Base-by-base conservation (phyloP, 345 rosid genomes). In the Salix suchowensis region DNA sequence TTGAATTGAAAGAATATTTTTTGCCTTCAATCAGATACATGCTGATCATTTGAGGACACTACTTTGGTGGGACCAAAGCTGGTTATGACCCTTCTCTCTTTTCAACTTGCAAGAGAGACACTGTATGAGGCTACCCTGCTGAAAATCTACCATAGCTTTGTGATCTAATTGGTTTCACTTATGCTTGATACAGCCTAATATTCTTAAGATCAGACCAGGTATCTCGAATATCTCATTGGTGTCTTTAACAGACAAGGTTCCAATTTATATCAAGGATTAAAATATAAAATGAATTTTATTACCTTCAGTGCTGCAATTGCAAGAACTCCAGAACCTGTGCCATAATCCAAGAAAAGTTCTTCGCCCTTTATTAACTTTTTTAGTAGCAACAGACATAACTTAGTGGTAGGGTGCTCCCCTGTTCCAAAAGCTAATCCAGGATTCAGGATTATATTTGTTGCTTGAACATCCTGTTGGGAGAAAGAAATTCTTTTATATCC, bases 401-500 rank as follows among this genome's bases (percentile, higher is more conserved):
- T 91, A 26, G 97, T 88, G 11, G 97, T 88, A 46, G 97, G 87
- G 74, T 94, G 98, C 76, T 94, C 96, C 70, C 97, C 98, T 14
- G 96, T 92, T 74, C 98, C 97, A 83, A 95, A 92, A 36, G 97
- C 94, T 85, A 88, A 78, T 78, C 94, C 93, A 79, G 98, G 97
- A 83, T 93, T 88, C 79, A 93, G 82, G 74, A 93, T 81, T 79
- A 95, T 93, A 85, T 91, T 91, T 24, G 87, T 84, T 2, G 97
- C 97, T 58, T 84, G 75, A 68, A 74, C 75, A 71, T 87, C 85
- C 98, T 95, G 80, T 60, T 18, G 58, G 39, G 61, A 12, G n/a
- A 48, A 71, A 82, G 78, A 42, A 74, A 55, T 58, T 19, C 39
- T 30, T 68, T 24, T 30, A 52, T 54, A 46, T 0, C 32, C 34